Percentiles rank a stretch among this genome's conserved stretches.
Evolutionary conservation across 768 basidiomycete genomes (phyloP).

Genomic region (Myochromella boudieri): DNA sequence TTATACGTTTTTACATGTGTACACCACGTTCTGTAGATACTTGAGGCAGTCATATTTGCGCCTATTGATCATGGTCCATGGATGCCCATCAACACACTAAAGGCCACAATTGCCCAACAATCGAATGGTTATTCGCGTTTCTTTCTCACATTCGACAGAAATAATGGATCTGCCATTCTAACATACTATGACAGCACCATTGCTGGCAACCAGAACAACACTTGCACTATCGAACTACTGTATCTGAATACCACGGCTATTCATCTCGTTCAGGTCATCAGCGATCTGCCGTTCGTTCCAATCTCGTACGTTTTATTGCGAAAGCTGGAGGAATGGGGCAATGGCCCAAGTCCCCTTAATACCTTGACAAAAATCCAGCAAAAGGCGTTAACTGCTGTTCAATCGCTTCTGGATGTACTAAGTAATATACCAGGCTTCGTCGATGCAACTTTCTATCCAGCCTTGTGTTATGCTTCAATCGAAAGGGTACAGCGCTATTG

Average conservation of each 20-base stretch:
- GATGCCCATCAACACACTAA: conserved; percentile 1
- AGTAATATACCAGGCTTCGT: background rate
- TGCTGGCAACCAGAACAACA: background rate
- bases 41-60: conserved; percentile 7
- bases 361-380: background rate
- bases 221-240: conserved; percentile 1
- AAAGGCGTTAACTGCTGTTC: background rate
- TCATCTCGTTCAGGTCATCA: conserved; percentile 3
- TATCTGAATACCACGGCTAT: background rate
- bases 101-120: conserved; percentile 2
- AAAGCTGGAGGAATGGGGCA: conserved; percentile 13
- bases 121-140: conserved; percentile 5
- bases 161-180: background rate
- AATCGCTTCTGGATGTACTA: background rate
- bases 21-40: conserved; percentile 5
- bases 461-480: conserved; percentile 1
- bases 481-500: background rate
- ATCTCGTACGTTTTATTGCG: conserved; percentile 7
- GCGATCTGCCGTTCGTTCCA: conserved; percentile 7
- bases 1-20: background rate
- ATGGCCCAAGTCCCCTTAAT: no score
- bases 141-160: background rate
- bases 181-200: conserved; percentile 3
- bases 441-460: background rate
- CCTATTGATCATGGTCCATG: background rate